Evolutionary conservation across 495 filamentous ascomycete species (phyloP).

Genomic region (Astrothelium subdiscretum): DNA sequence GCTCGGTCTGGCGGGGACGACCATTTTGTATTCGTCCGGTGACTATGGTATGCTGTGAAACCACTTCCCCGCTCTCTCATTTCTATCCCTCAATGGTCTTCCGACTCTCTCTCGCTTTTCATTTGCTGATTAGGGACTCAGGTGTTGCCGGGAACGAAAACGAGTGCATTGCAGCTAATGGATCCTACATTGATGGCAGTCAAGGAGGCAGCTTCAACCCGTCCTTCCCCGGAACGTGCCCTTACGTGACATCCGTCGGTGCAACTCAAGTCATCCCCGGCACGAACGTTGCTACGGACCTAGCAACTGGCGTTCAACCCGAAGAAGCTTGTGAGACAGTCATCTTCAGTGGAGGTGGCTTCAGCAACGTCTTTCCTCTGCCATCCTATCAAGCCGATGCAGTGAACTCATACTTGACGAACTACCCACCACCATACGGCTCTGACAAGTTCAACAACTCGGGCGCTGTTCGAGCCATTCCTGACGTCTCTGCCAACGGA

Average conservation of each 20-base stretch:
- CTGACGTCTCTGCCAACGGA: constrained; percentile 46
- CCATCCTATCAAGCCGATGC: constrained; percentile 44
- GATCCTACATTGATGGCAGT: constrained; percentile 18
- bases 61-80: not conserved
- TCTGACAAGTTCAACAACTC: constrained; percentile 44
- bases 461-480: constrained; percentile 47
- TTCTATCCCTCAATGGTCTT: too few species aligned
- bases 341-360: constrained; percentile 42
- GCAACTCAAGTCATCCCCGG: constrained; percentile 32
- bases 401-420: constrained; percentile 38
- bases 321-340: constrained; percentile 1
- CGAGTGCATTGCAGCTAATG: not conserved
- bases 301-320: not conserved
- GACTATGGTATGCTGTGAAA: constrained; percentile 37
- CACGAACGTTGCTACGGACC: constrained; percentile 14
- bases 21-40: constrained; percentile 48
- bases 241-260: constrained; percentile 40
- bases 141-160: not conserved
- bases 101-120: too few species aligned
- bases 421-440: constrained; percentile 35
- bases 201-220: constrained; percentile 31
- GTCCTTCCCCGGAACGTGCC: constrained; percentile 38
- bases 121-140: too few species aligned
- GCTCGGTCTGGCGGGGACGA: constrained; percentile 51
- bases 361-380: constrained; percentile 51